Conservation (phyloP, 2,329 filamentous ascomycete species). For the Pezicula radicicola region DNA sequence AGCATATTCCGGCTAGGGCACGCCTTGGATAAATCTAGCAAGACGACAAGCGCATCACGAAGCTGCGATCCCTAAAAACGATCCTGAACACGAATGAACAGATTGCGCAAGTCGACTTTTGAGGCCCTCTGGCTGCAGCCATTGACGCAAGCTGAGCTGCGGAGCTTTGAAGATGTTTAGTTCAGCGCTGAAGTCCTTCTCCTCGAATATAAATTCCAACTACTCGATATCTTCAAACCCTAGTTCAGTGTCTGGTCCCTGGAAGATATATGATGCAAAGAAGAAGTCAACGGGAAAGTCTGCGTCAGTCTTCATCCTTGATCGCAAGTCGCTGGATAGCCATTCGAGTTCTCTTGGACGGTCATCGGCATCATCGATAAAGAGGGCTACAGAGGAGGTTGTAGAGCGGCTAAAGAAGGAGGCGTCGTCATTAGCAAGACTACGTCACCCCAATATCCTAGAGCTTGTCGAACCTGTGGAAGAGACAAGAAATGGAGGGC, state of each 20-base stretch:
- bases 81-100: too few relatives aligned
- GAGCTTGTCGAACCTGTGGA: slow-evolving; percentile 95
- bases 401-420: slow-evolving; percentile 89
- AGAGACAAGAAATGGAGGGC: slow-evolving; percentile 83
- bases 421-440: slow-evolving; percentile 79
- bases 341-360: slow-evolving; percentile 59
- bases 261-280: slow-evolving; percentile 97
- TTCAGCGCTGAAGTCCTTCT: slow-evolving; percentile 89
- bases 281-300: slow-evolving; percentile 90
- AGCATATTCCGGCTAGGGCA: too few relatives aligned
- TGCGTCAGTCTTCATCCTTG: slow-evolving; percentile 92
- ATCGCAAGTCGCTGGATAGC: slow-evolving; percentile 78
- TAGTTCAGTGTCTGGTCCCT: slow-evolving; percentile 81
- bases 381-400: slow-evolving; percentile 83
- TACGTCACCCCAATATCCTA: slow-evolving; percentile 88
- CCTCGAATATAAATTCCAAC: slow-evolving; percentile 87
- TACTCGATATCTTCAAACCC: slow-evolving; percentile 78
- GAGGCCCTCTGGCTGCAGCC: slow-evolving; percentile 2
- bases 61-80: too few relatives aligned
- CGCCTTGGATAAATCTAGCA: too few relatives aligned
- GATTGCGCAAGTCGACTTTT: too few relatives aligned
- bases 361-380: slow-evolving; percentile 66
- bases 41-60: too few relatives aligned
- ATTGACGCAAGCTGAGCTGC: slow-evolving; percentile 6
- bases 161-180: slow-evolving; percentile 72